Conservation (phyloP, 495 filamentous ascomycete genomes). For the Pyrenula massariospora region DNA sequence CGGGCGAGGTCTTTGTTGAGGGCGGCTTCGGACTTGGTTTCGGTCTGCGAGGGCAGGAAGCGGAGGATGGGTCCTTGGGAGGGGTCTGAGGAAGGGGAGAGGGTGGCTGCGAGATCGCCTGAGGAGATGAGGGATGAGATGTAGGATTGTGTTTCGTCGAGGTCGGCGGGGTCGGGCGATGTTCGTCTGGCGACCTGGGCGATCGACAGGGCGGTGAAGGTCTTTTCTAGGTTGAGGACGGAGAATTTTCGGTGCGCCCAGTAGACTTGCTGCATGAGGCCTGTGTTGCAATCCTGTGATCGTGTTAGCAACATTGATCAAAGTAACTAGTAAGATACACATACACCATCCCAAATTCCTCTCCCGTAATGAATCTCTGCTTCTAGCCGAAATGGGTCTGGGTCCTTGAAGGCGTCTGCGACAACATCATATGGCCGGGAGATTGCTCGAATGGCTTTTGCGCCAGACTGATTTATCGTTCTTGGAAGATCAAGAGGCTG, state of each 20-base stretch:
- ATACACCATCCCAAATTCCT: conserved; percentile 46
- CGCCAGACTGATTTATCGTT: conserved; percentile 30
- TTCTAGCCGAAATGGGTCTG: conserved; percentile 41
- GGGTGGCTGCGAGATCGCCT: conserved; percentile 40
- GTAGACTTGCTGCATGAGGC: conserved; percentile 41
- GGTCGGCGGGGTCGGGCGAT: conserved; percentile 22
- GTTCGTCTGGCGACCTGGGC: conserved; percentile 25
- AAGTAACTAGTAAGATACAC: conserved; percentile 13
- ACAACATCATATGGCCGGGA: conserved; percentile 62
- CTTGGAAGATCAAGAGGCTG: conserved; percentile 29
- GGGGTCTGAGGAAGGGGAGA: conserved; percentile 32
- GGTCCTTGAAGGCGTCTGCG: conserved; percentile 53
- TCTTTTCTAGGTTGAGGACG: conserved; percentile 28
- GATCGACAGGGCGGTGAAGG: conserved; percentile 34
- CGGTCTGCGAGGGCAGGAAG: conserved; percentile 14
- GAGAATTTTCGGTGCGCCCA: conserved; percentile 32
- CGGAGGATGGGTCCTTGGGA: conserved; percentile 29
- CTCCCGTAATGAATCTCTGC: conserved; percentile 44
- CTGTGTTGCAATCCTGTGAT: conserved; percentile 44
- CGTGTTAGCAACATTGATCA: background rate
- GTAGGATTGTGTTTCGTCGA: conserved; percentile 28
- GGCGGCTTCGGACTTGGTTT: conserved; percentile 25
- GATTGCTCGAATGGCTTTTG: conserved; percentile 45
- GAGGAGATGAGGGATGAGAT: conserved; percentile 42
- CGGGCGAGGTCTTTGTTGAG: conserved; percentile 27